A percentile compares a stretch with the other conserved stretches of the same genome.
phyloP scores from a whole-genome alignment of 176 grass and related monocot species.

The Zoysia japonica region DNA sequence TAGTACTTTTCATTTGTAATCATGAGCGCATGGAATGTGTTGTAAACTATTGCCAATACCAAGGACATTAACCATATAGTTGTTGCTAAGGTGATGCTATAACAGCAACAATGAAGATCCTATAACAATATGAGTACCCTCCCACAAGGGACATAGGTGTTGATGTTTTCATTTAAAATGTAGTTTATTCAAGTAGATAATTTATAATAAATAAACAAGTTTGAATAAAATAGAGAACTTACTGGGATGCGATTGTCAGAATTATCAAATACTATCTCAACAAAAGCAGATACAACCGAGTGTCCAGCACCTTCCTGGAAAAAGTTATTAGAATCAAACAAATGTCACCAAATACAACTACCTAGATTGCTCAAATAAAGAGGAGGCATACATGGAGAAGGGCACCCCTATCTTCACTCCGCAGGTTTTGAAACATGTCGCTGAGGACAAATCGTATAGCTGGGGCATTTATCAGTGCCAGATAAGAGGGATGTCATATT shows the following conservation, averaged over 20 bases:
- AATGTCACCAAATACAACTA: slow-evolving; percentile 19
- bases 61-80: slow-evolving; percentile 20
- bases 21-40: slow-evolving; percentile 9
- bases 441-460: slow-evolving; percentile 98
- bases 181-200: slow-evolving; percentile 13
- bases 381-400: slow-evolving; percentile 87
- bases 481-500: slow-evolving; percentile 10
- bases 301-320: slow-evolving; percentile 96
- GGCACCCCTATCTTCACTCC: slow-evolving; percentile 85
- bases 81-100: neutral
- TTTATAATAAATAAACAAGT: slow-evolving; percentile 11
- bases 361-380: slow-evolving; percentile 36
- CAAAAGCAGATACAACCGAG: slow-evolving; percentile 98
- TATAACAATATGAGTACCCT: slow-evolving; percentile 5
- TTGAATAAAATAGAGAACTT: slow-evolving; percentile 43
- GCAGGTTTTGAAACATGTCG: slow-evolving; percentile 93
- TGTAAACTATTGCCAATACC: slow-evolving; percentile 15
- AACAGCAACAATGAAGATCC: neutral
- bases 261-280: slow-evolving; percentile 98
- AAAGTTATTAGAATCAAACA: slow-evolving; percentile 43
- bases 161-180: slow-evolving; percentile 30
- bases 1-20: slow-evolving; percentile 22
- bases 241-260: slow-evolving; percentile 97
- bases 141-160: slow-evolving; percentile 15
- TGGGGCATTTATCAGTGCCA: slow-evolving; percentile 48